phyloP scores from a whole-genome alignment of 345 rosid species.

The Microcos paniculata region DNA sequence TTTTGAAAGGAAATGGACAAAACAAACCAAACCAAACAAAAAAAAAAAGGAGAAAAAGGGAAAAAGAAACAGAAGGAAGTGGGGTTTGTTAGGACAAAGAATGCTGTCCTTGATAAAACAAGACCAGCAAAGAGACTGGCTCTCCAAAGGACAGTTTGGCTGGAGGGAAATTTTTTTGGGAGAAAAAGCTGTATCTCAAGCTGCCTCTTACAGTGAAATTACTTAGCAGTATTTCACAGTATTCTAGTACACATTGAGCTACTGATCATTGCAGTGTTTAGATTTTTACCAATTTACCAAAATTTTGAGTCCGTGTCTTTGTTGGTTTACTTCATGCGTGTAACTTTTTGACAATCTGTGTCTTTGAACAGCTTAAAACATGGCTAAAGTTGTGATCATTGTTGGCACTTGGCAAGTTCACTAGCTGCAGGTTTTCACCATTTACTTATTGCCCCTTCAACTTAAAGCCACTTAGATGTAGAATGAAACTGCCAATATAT shows the following conservation, averaged over 20 bases:
- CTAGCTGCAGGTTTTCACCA: too few species aligned
- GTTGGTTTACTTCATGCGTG: background rate
- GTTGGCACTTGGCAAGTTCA: too few species aligned
- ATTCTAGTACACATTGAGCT: background rate
- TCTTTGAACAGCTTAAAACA: too few species aligned
- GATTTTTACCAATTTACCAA: background rate
- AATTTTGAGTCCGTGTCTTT: background rate
- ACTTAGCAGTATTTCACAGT: background rate
- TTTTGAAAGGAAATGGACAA: background rate
- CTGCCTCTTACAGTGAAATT: background rate
- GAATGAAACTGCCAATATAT: background rate
- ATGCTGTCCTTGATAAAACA: conserved; percentile 26
- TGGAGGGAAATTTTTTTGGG: background rate
- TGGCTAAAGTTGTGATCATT: too few species aligned
- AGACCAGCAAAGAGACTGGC: background rate
- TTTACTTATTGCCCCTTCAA: too few species aligned
- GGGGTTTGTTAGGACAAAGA: conserved; percentile 12
- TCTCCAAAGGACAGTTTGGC: background rate
- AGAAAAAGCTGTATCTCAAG: conserved; percentile 16
- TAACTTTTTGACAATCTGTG: too few species aligned
- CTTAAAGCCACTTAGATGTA: background rate
- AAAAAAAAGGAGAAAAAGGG: background rate
- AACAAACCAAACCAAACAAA: too few species aligned
- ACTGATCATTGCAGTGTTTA: background rate
- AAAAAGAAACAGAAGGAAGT: conserved; percentile 10